Base-by-base conservation (phyloP, 768 basidiomycete species). In the Calocera cornea region DNA sequence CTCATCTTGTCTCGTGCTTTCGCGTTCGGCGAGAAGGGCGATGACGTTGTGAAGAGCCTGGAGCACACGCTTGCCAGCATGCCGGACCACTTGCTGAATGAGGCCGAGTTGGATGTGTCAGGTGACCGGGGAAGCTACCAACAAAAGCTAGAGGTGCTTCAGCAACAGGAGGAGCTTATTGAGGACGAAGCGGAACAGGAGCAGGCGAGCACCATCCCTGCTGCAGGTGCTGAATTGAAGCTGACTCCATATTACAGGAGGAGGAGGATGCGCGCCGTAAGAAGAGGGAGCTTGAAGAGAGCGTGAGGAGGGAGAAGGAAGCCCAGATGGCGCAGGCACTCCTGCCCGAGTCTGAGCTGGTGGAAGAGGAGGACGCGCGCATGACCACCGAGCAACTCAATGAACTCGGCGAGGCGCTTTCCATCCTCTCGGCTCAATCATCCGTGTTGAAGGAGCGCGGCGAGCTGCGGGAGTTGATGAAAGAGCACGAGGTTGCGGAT, bases 121-220 rank as follows among this genome's bases (percentile, higher is more conserved):
- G 90, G 88, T 27, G 95, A 95, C 41, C 88, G 88, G 64, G 92
- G 93, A 24, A 92, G 87, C 73, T 97, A 97, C 83, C 95, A 97
- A 81, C 92, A 98, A 81, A 97, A 95, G 78, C 84, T 99, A 66
- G 97, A 98, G 70, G 95, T 99, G 29, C 79, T 99, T 75, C 92
- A 97, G 72, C 92, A 99, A 73, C 97, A 99, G 77, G 92, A 99
- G 75, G 97, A 99, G 76, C 91, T 99, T 69, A 99, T 99, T 75
- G 95, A 99, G 75, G 97, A 99, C 76, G 97, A 99, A 78, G 86
- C 94, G 70, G 97, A 97, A 75, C 97, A 99, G 77, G 97, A 99
- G 70, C 88, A 95, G 77, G 78, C 77, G 36, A 50, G 75, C 14
- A 38, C 34, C 47, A 8, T 54, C 33, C 10, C 27, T 41, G 36